A percentile compares a stretch with the other conserved stretches of the same genome.
Evolutionary conservation across 345 rosid species (phyloP).

Genomic region (Sonneratia caseolaris): DNA sequence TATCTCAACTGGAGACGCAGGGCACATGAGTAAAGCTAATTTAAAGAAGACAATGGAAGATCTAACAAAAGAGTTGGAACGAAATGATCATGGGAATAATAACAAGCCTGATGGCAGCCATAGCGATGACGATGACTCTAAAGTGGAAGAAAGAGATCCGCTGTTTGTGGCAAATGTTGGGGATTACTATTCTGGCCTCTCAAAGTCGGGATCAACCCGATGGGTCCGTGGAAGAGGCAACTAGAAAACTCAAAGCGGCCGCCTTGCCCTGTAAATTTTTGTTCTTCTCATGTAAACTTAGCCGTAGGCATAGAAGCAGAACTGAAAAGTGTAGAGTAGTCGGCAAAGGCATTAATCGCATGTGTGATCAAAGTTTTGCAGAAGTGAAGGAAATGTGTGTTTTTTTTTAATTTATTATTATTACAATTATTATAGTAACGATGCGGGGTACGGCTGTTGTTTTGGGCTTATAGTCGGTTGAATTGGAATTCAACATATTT

Average conservation of each 20-base stretch:
- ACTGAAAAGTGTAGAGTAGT: not conserved
- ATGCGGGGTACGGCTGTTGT: not conserved
- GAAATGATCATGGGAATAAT: slow-evolving; percentile 39
- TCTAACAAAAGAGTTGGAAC: slow-evolving; percentile 65
- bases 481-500: too few relatives aligned
- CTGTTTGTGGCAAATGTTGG: slow-evolving; percentile 91
- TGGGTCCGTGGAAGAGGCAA: slow-evolving; percentile 47
- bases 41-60: slow-evolving; percentile 83
- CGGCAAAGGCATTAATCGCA: not conserved
- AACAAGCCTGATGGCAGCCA: slow-evolving; percentile 16
- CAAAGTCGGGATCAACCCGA: slow-evolving; percentile 50
- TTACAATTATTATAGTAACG: too few relatives aligned
- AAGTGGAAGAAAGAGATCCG: slow-evolving; percentile 67
- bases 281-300: not conserved
- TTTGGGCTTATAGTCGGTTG: not conserved
- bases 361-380: slow-evolving; percentile 4
- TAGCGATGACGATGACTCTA: slow-evolving; percentile 21
- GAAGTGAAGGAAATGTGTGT: slow-evolving; percentile 1
- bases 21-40: slow-evolving; percentile 65
- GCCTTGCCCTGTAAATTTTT: not conserved
- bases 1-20: slow-evolving; percentile 70
- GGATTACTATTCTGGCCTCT: slow-evolving; percentile 56
- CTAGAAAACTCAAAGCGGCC: not conserved
- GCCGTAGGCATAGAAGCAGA: not conserved
- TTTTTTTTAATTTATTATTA: not conserved